Evolutionary conservation across 2,329 filamentous ascomycete species (phyloP).

Genomic region (Tolypocladium pustulatum): DNA sequence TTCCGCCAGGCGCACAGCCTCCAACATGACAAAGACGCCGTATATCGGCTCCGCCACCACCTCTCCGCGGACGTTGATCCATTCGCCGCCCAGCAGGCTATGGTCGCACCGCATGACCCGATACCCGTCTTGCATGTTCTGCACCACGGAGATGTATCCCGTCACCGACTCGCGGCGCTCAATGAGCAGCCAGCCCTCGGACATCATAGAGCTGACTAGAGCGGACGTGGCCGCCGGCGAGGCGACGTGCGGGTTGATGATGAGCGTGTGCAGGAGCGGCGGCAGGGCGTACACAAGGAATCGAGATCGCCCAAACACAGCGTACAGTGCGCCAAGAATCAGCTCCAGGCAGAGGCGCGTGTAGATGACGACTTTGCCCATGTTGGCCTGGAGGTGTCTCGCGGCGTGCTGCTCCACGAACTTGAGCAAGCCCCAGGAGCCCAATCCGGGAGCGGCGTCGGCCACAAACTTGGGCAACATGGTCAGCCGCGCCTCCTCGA

Average conservation of each 20-base stretch:
- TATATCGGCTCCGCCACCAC: conserved; percentile 78
- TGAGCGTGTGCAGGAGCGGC: conserved; percentile 58
- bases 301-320: conserved; percentile 57
- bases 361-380: conserved; percentile 53
- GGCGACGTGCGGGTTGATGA: conserved; percentile 65
- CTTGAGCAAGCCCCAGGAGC: conserved; percentile 56
- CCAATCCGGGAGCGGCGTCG: conserved; percentile 55
- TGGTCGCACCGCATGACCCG: conserved; percentile 87
- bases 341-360: conserved; percentile 66
- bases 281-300: conserved; percentile 58
- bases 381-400: conserved; percentile 31
- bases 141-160: conserved; percentile 84
- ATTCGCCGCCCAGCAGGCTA: conserved; percentile 86
- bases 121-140: conserved; percentile 61
- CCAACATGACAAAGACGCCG: conserved; percentile 89
- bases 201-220: conserved; percentile 55
- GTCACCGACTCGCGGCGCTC: conserved; percentile 80
- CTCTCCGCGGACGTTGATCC: conserved; percentile 49
- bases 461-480: conserved; percentile 44
- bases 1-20: conserved; percentile 76
- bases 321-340: conserved; percentile 53
- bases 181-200: conserved; percentile 62
- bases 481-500: conserved; percentile 51
- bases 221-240: conserved; percentile 46
- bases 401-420: conserved; percentile 30